Percentiles rank a stretch among this genome's conserved stretches.
phyloP scores from a whole-genome alignment of 1,284 basidiomycete species.

The Microbotryum saponariae region DNA sequence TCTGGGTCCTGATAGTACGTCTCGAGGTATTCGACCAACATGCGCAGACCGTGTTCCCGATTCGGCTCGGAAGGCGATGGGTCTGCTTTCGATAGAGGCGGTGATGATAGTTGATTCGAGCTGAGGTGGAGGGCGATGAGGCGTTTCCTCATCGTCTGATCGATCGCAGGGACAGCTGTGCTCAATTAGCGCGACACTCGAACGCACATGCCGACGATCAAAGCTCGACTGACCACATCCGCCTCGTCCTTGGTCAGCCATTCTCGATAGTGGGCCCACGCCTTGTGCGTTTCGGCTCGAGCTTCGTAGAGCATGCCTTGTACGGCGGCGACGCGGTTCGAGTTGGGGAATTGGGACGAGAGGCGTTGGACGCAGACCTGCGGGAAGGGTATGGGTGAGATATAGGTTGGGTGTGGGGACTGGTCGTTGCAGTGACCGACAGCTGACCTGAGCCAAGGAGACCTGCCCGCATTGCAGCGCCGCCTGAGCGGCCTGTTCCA shows the following conservation, averaged over 20 bases:
- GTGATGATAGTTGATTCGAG: background rate
- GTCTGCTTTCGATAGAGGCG: constrained; percentile 8
- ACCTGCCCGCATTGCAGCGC: constrained; percentile 72
- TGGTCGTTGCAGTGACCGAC: no score
- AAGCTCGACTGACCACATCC: constrained; percentile 57
- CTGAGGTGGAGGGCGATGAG: constrained; percentile 18
- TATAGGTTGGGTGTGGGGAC: no score
- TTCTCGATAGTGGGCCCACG: constrained; percentile 60
- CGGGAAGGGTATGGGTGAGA: no score
- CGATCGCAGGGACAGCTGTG: background rate
- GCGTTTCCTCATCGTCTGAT: constrained; percentile 57
- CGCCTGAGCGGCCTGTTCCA: constrained; percentile 82
- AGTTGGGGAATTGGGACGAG: constrained; percentile 63
- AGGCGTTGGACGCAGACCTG: constrained; percentile 64
- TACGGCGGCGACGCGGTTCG: constrained; percentile 74
- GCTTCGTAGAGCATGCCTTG: constrained; percentile 79
- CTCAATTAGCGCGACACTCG: background rate
- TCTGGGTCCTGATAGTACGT: constrained; percentile 88
- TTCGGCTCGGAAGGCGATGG: constrained; percentile 21
- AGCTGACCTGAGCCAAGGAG: constrained; percentile 66
- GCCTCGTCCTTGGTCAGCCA: constrained; percentile 62
- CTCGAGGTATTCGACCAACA: constrained; percentile 74
- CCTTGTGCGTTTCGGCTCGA: constrained; percentile 46
- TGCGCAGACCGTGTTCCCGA: constrained; percentile 56
- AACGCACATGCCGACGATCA: background rate